Conservation (phyloP, 1,139 yeast species). For the Suhomyces bolitotheri region DNA sequence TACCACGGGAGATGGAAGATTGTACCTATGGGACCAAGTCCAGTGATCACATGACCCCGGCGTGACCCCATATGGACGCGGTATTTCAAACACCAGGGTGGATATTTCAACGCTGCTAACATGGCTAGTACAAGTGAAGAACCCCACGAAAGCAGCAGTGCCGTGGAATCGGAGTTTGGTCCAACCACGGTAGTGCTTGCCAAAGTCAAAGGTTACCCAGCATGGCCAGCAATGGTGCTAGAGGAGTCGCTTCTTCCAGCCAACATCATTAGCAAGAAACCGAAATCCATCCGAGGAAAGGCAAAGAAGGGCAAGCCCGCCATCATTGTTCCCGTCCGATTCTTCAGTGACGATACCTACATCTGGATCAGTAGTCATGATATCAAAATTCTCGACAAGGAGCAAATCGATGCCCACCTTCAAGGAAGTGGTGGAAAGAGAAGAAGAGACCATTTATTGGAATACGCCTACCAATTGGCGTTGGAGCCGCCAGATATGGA, state of each 20-base stretch:
- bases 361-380: slow-evolving; percentile 58
- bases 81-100: background rate
- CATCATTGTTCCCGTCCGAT: slow-evolving; percentile 49
- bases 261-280: slow-evolving; percentile 47
- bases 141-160: background rate
- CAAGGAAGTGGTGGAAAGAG: slow-evolving; percentile 21
- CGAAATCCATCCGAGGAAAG: slow-evolving; percentile 37
- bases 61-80: background rate
- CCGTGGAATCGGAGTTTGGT: slow-evolving; percentile 1
- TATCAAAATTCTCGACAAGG: slow-evolving; percentile 30
- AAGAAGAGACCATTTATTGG: slow-evolving; percentile 39
- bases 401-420: slow-evolving; percentile 33
- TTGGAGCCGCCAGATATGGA: slow-evolving; percentile 46
- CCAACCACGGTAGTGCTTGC: slow-evolving; percentile 56
- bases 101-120: background rate
- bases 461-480: slow-evolving; percentile 43
- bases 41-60: background rate
- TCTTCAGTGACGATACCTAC: slow-evolving; percentile 66
- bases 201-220: slow-evolving; percentile 75
- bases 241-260: slow-evolving; percentile 58
- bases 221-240: slow-evolving; percentile 83
- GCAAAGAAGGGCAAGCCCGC: slow-evolving; percentile 23
- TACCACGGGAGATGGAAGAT: slow-evolving; percentile 23
- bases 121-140: slow-evolving; percentile 1
- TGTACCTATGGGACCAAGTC: slow-evolving; percentile 28